Conservation (phyloP, 192 early-diverging fungal genomes). For the Thoreauomyces humboldtii region DNA sequence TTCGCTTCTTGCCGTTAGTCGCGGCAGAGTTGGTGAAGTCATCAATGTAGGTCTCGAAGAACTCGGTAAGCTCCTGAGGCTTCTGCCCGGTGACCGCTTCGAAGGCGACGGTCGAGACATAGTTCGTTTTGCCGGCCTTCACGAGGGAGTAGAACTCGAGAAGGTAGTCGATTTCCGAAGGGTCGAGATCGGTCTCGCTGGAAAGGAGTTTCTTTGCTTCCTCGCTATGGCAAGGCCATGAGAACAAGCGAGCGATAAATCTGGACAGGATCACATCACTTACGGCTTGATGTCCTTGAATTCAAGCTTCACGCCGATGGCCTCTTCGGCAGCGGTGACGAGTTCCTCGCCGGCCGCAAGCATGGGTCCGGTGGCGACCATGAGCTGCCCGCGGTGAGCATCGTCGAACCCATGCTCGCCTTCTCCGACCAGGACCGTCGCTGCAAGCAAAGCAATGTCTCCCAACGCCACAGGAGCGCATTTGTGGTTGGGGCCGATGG, state of each 20-base stretch:
- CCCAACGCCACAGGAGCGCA: neutral
- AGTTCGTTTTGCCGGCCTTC: neutral
- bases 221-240: neutral
- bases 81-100: neutral
- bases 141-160: neutral
- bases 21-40: too few species aligned
- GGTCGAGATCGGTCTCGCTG: neutral
- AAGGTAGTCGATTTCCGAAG: conserved; percentile 1
- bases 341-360: conserved; percentile 4
- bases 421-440: neutral
- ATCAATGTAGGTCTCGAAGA: neutral
- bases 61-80: conserved; percentile 11
- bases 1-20: too few species aligned
- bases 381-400: conserved; percentile 4
- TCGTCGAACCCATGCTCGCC: neutral
- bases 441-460: neutral
- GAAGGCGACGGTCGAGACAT: neutral
- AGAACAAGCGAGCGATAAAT: neutral
- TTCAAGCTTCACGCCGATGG: conserved; percentile 2
- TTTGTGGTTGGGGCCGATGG: conserved; percentile 2
- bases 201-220: neutral
- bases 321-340: neutral
- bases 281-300: conserved; percentile 1
- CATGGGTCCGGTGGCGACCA: neutral
- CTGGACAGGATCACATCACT: too few species aligned